Evolutionary conservation across 495 filamentous ascomycete genomes (phyloP), one percentile per base, ranked within the genome.

Genomic region (Trichoderma gamsii): DNA sequence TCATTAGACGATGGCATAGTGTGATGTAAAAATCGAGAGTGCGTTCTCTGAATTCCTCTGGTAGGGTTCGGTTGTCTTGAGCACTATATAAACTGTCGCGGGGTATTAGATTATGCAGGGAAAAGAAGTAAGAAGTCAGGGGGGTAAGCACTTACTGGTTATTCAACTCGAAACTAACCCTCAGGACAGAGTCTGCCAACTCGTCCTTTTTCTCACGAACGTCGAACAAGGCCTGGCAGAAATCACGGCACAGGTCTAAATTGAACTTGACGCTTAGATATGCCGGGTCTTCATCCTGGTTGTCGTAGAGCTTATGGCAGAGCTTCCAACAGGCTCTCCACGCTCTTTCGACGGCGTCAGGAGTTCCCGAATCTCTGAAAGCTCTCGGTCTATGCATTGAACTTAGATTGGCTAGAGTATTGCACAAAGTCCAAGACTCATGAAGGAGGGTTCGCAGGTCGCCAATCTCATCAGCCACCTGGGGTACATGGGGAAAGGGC

Each of bases 11-110:
- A 76, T 97, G 93, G 68, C 93, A 97, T 3, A 97, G 75, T 0
- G 93, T 96, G 70, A 97, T 91, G 73, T 96, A 97, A 72, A 97
- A 97, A 71, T 97, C 93, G 66, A 97, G 78, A 0, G 93, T 96
- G 65, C 93, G 82, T 76, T 97, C 93, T 56, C 90, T 86, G 76
- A 97, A 97, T 0, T 91, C 90, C 73, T 94, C 91, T 0, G 93
- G 93, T 16, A 97, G 82, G 64, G 85, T 88, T 61, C 91, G 85
- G 68, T 74, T 81, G 75, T 96, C 93, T 72, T 95, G 91, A 3
- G 92, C 92, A 76, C 93, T 96, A 77, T 92, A 97, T 13, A 97
- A 80, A 76, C 81, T 83, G 65, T 11, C 44, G n/a, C 1, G 56
- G 13, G 11, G n/a, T 56, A 73, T 78, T 68, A 78, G 71, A 63